These are phyloP conservation scores for Leishmania amazonensis DNA, from an alignment of 208 protist genomes.

Conservation along the genomic window DNA sequence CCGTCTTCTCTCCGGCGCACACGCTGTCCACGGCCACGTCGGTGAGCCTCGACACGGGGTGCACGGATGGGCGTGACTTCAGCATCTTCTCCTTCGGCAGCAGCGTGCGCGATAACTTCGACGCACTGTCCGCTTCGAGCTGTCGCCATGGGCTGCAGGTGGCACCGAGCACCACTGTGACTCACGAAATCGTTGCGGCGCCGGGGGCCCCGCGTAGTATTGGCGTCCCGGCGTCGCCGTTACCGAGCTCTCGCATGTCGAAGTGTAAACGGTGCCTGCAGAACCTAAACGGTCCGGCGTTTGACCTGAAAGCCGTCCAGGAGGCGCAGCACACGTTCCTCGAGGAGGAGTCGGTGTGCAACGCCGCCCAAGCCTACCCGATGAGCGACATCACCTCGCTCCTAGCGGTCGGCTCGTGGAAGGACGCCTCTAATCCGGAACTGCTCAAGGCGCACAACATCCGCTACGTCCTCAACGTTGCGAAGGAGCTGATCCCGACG, in stretches of 20 bases:
- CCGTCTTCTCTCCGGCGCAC: slow-evolving; percentile 9
- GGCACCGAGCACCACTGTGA: neutral
- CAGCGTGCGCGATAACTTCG: slow-evolving; percentile 23
- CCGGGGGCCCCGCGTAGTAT: neutral
- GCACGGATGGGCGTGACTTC: slow-evolving; percentile 26
- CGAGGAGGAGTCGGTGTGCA: slow-evolving; percentile 48
- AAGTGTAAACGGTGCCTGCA: slow-evolving; percentile 45
- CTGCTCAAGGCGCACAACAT: slow-evolving; percentile 54
- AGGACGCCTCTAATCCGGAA: slow-evolving; percentile 59
- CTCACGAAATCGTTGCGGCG: neutral
- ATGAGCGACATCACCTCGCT: slow-evolving; percentile 66
- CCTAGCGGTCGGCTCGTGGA: slow-evolving; percentile 77
- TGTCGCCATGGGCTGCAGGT: neutral
- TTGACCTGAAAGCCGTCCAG: slow-evolving; percentile 61
- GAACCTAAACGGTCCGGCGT: slow-evolving; percentile 47
- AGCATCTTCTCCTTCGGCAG: slow-evolving; percentile 35
- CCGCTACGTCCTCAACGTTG: slow-evolving; percentile 81
- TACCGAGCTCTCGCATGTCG: slow-evolving; percentile 32
- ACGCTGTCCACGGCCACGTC: slow-evolving; percentile 17
- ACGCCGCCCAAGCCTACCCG: slow-evolving; percentile 63
- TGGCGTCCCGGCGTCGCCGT: neutral
- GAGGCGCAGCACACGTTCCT: slow-evolving; percentile 25
- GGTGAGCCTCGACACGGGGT: slow-evolving; percentile 19
- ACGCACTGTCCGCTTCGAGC: neutral
- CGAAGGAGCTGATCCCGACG: slow-evolving; percentile 56